Base-by-base conservation (phyloP, 352 stramenopile species). In the Phytophthora cryptogea region DNA sequence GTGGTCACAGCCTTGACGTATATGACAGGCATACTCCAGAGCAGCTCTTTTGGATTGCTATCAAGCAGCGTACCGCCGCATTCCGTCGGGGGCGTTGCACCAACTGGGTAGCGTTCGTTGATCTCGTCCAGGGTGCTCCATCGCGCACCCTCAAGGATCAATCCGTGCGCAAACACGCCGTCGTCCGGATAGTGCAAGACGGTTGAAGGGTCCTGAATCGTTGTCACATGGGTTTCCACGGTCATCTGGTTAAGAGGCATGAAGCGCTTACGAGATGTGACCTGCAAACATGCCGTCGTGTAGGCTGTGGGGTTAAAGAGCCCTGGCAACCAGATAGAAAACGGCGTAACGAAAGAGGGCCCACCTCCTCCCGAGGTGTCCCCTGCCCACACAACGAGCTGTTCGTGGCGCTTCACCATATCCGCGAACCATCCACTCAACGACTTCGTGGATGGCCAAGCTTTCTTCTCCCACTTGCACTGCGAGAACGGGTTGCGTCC, bases 1-100 rank as follows among this genome's bases (percentile, higher is more conserved):
- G 98, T 98, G 56, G 92, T 88, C 56, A 99, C 96, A 30, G 92
- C 96, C 66, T 98, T 98, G 57, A 99, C 85, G 70, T 98, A 98
- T 46, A 99, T 83, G 13, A 99, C 85, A 11, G 72, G 97, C 73
- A 98, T 86, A 30, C 72, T 66, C 64, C 90, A 97, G 23, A 98
- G 78, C 58, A 99, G 70, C 70, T 99, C 92, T 73, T 99, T 99
- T 8, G 98, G 88, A 51, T 96, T 93, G 71, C 90, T 98, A 58
- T 99, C 94, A 10, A 95, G 77, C 61, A 99, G 68, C 30, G 80
- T 88, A 47, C 95, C 95, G 16, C 83, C 87, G 54, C 90, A 98
- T 53, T 84, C 73, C 14, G 89, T 97, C 28, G 85, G 72, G 0
- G 89, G 92, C 4, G 95, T 78, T 11, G 71, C 68, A 28, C 96